Base-by-base conservation (phyloP, 208 protist genomes). In the Endotrypanum monterogeii region DNA sequence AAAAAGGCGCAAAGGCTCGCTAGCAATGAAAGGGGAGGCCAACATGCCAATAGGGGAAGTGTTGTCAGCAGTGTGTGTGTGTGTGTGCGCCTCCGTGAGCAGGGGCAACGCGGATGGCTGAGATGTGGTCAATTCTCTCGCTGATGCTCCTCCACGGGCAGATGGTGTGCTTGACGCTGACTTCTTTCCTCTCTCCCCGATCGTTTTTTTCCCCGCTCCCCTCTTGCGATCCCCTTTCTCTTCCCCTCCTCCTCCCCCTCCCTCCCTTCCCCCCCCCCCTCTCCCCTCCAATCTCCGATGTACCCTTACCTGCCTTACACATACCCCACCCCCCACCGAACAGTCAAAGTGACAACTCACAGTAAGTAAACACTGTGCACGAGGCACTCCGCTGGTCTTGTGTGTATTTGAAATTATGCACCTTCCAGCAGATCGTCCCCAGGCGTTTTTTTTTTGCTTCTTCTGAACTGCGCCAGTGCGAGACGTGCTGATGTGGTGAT, bases 1-100 rank as follows among this genome's bases (percentile, higher is more conserved):
- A 77, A 30, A 83, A 84, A 79, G 65, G 70, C 44, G 71, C 70
- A 25, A 84, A 81, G 71, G 35, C 20, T 30, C 1, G 67, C 41
- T 72, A 57, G 65, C 32, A 16, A 30, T 70, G 12, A 14, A 78
- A 9, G 71, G 28, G 67, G 28, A 50, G 7, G 20, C 32, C 30
- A 35, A 2, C 9, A 32, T 41, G 9, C 12, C 9, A 50, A 12
- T 48, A n/a, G 20, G 23, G 6, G 25, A 9, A 14, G 20, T 8
- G 20, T 7, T 23, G 62, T 50, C 25, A n/a, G 7, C 25, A 2
- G 62, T 54, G 62, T 68, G 6, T 4, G n/a, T 54, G 41, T 68
- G 6, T 54, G 6, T 23, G 35, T 46, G n/a, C n/a, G n/a, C n/a
- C n/a, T n/a, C n/a, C 28, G 23, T 14, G 12, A 35, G 16, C 55